phyloP scores from a whole-genome alignment of 75 land plant genomes.

The Cupressus sempervirens region DNA sequence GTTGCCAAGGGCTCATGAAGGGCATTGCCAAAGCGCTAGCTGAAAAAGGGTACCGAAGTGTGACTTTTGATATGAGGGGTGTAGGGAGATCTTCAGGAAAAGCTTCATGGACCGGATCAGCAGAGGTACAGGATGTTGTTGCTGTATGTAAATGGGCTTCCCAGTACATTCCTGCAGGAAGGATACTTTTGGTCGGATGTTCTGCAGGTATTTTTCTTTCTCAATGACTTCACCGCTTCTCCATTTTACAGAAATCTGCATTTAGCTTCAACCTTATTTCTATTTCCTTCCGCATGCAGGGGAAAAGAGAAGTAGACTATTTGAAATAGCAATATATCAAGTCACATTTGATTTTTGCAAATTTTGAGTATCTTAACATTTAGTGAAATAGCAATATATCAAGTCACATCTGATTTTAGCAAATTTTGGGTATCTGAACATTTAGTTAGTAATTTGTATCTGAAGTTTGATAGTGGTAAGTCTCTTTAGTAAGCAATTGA shows the following conservation, averaged over 20 bases:
- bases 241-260: not conserved
- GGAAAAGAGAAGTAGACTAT: not conserved
- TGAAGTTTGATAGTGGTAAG: not conserved
- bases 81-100: constrained; percentile 80
- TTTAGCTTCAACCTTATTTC: not conserved
- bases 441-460: not conserved
- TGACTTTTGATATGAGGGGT: constrained; percentile 91
- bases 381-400: not conserved
- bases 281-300: not conserved
- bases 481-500: not conserved
- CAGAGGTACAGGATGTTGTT: constrained; percentile 82
- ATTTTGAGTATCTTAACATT: not conserved
- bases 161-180: constrained; percentile 27
- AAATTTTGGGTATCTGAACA: not conserved
- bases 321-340: not conserved
- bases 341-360: not conserved
- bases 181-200: constrained; percentile 83
- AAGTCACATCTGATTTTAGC: not conserved
- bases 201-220: constrained; percentile 69
- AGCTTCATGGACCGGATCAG: constrained; percentile 70
- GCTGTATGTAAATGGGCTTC: constrained; percentile 80
- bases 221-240: not conserved
- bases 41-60: constrained; percentile 40
- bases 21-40: constrained; percentile 67
- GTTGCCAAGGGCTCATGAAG: constrained; percentile 73